Conservation (phyloP, 306 rosid species). For the Lagenaria siceraria region DNA sequence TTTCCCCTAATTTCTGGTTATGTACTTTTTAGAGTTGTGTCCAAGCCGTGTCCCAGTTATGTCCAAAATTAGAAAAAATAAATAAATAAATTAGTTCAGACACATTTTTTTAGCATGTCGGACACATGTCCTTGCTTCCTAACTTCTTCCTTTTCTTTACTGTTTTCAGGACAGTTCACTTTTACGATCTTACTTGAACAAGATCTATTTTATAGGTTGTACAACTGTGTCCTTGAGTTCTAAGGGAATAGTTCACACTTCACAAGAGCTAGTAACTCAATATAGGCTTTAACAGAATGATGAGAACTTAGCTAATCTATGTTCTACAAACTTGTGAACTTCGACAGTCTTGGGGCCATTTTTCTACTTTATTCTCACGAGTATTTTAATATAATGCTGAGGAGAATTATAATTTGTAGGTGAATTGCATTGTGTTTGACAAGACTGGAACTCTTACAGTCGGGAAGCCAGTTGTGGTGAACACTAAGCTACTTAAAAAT, state of each 20-base stretch:
- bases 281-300: neutral
- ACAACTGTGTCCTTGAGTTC: no score
- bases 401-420: conserved; percentile 24
- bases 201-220: no score
- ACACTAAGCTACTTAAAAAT: conserved; percentile 30
- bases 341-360: neutral
- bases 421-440: conserved; percentile 72
- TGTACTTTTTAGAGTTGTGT: no score
- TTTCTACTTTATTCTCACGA: neutral
- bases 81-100: no score
- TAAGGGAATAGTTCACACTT: neutral
- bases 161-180: neutral
- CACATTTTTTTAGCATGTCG: no score
- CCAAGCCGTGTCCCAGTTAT: no score
- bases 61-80: no score
- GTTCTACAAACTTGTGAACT: neutral
- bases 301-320: neutral
- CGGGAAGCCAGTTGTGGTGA: conserved; percentile 70
- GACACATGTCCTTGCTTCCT: no score
- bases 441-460: conserved; percentile 86
- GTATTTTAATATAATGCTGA: neutral
- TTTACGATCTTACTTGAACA: no score
- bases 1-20: no score
- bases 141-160: neutral
- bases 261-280: neutral